Conservation (phyloP, 2,329 filamentous ascomycete genomes). For the Fusarium agapanthi region DNA sequence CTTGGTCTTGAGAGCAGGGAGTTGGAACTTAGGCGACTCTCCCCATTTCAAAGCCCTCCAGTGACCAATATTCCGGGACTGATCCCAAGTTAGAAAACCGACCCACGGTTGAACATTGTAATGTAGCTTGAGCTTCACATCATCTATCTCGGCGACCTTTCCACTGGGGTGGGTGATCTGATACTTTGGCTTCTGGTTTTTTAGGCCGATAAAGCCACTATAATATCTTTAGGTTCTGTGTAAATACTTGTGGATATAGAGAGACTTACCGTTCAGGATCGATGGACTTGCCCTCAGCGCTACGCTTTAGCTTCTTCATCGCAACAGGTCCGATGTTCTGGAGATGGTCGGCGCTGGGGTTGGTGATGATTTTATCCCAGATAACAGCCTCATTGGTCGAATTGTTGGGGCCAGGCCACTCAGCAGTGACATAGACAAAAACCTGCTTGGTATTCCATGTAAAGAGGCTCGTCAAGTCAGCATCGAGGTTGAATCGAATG, state of each 20-base stretch:
- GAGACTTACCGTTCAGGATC: slow-evolving; percentile 63
- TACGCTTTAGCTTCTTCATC: slow-evolving; percentile 69
- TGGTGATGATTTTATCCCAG: slow-evolving; percentile 94
- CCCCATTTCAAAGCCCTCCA: slow-evolving; percentile 75
- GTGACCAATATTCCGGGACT: slow-evolving; percentile 60
- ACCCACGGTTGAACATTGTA: slow-evolving; percentile 99
- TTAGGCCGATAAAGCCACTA: slow-evolving; percentile 78
- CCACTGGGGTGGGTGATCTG: slow-evolving; percentile 92
- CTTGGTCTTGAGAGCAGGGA: slow-evolving; percentile 74
- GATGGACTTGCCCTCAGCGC: slow-evolving; percentile 66
- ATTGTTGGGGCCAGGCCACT: slow-evolving; percentile 60
- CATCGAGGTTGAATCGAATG: slow-evolving; percentile 91
- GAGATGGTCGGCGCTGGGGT: slow-evolving; percentile 70
- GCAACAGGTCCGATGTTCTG: slow-evolving; percentile 67
- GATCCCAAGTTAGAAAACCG: slow-evolving; percentile 84
- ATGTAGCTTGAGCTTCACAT: slow-evolving; percentile 82
- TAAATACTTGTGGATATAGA: neutral
- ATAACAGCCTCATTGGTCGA: slow-evolving; percentile 80
- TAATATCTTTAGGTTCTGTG: neutral
- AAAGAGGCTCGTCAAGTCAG: slow-evolving; percentile 91
- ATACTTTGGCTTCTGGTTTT: slow-evolving; percentile 93
- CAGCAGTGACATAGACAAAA: slow-evolving; percentile 94
- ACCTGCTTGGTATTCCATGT: slow-evolving; percentile 99
- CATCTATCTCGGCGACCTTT: slow-evolving; percentile 75
- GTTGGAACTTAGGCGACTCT: slow-evolving; percentile 68